A percentile compares a stretch with the other conserved stretches of the same genome.
phyloP scores from a whole-genome alignment of 192 early-diverging fungal species.

The Coemansia sp. region DNA sequence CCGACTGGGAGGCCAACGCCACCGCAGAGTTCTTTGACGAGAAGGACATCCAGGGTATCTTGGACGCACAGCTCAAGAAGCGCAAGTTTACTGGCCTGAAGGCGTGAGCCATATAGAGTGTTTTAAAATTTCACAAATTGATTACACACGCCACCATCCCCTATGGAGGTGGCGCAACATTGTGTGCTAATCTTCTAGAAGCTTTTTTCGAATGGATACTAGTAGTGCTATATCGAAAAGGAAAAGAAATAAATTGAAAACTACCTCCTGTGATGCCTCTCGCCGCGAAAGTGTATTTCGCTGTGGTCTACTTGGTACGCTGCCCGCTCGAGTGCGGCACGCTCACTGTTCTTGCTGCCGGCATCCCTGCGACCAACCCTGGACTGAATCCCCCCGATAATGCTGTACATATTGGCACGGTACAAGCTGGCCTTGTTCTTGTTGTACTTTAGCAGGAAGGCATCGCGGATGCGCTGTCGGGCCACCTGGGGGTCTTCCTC shows the following conservation, averaged over 20 bases:
- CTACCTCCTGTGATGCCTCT: conserved; percentile 6
- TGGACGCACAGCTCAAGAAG: conserved; percentile 62
- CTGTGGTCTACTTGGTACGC: conserved; percentile 50
- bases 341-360: conserved; percentile 29
- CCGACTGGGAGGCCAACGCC: conserved; percentile 74
- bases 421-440: conserved; percentile 43
- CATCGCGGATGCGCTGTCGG: conserved; percentile 31
- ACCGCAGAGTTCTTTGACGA: conserved; percentile 76
- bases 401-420: conserved; percentile 33
- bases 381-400: conserved; percentile 31
- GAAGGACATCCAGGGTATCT: conserved; percentile 54
- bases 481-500: conserved; percentile 37
- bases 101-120: conserved; percentile 3
- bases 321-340: conserved; percentile 37
- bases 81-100: conserved; percentile 66
- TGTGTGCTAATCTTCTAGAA: background rate
- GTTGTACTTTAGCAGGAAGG: conserved; percentile 34
- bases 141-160: background rate
- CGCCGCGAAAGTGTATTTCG: conserved; percentile 43
- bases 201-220: background rate
- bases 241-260: background rate
- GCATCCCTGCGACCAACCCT: conserved; percentile 22
- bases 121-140: background rate
- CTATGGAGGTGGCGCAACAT: background rate
- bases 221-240: background rate